Evolutionary conservation across 176 grass and related monocot species (phyloP), one percentile per base, ranked within the genome.

Genomic region (Miscanthus lutarioriparius): DNA sequence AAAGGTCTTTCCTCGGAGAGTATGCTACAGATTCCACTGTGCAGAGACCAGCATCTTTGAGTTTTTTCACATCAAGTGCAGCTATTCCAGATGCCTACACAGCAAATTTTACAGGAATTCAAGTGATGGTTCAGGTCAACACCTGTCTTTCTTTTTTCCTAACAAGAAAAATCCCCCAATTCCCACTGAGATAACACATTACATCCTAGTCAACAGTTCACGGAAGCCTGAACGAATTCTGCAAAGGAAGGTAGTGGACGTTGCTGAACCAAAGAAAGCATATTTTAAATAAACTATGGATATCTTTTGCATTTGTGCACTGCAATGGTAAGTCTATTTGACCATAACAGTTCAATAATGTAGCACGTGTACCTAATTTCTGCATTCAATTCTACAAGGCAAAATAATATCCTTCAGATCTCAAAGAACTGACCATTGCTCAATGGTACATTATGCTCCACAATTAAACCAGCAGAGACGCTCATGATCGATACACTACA

Each of bases 51-150:
- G 91, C 85, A 86, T 98, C 95, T 72, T 98, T 98, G 40, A 98
- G 91, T 73, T 91, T 98, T 90, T 95, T 98, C 53, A 98, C 92
- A 78, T 98, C 95, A 62, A 91, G 8, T 65, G 91, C 91, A 69
- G 95, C 95, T 77, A 98, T 98, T 88, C 92, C 95, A 86, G 95
- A 98, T 44, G 91, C 89, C 95, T 98, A 67, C 4, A 74, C n/a
- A 85, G 79, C 16, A 84, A 72, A 88, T 11, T 74, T 84, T 26
- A 32, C 10, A 56, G 65, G 22, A 90, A 37, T 61, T 65, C 14
- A 47, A 38, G 11, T 51, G 51, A 13, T 23, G 41, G 1, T 66
- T 86, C 65, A 49, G 37, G 35, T 27, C 19, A 75, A 45, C 33
- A 80, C 4, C 13, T 74, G 48, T 43, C 2, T 4, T 32, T 37